Evolutionary conservation across 441 rosid genomes (phyloP), one percentile per base, ranked within the genome.

Genomic region (Kokia cookei): DNA sequence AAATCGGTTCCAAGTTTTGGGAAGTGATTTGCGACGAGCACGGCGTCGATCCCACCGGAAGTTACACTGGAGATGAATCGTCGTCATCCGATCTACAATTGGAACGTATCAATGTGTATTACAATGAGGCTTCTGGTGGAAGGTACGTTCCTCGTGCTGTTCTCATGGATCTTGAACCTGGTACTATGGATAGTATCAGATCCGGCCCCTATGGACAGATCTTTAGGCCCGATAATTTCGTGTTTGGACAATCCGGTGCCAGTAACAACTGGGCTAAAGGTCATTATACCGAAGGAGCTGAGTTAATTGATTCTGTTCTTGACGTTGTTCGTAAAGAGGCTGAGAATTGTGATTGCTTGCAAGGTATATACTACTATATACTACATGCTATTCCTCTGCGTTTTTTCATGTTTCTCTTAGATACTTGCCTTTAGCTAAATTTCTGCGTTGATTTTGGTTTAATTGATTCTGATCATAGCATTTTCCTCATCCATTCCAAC

Each of bases 1-100:
- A 93, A 75, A 93, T 93, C 82, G 98, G 98, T 12, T 90, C 98
- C 81, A 93, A 93, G 73, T 93, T 93, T 80, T 93, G 98, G 97
- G 98, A 93, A 75, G 97, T 93, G 1, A 91, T 93, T 74, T 93
- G 98, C 84, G 93, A 89, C 69, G 97, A 93, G 63, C 98, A 93
- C 71, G 97, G 97, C n/a, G 84, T 93, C 32, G 76, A 64, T 53
- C 71, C 76, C 9, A 64, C 71, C 1, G 76, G 76, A 2, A 53
- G 76, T 62, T 87, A 83, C 79, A 79, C 54, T 8, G 86, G 84
- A 29, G 85, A 79, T 55, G 88, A 51, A 5, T 29, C 43, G 11
- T 40, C 43, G 11, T 40, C 74, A 4, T 81, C 85, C 32, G 89
- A 85, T 78, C 73, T 81, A n/a, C 91, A 87, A 72, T 80, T 87